Conservation (phyloP, 768 basidiomycete species). For the Crassisporium funariophilum region DNA sequence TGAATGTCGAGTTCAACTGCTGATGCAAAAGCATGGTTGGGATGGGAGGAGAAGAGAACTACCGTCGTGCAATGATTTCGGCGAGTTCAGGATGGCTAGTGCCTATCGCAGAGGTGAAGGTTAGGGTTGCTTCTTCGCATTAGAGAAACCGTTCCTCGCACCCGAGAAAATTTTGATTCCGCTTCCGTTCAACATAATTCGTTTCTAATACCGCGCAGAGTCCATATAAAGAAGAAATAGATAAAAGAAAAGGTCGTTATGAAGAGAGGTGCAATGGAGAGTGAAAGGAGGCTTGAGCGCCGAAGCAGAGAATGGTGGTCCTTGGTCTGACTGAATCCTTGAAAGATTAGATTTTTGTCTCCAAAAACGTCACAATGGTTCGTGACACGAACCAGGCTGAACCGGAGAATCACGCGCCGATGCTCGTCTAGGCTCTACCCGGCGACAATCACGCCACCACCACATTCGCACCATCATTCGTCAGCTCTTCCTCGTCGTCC, state of each 20-base stretch:
- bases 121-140: constrained; percentile 8
- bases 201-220: constrained; percentile 12
- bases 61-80: constrained; percentile 92
- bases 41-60: constrained; percentile 31
- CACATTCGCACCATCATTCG: no score
- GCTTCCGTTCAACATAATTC: constrained; percentile 53
- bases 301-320: constrained; percentile 1
- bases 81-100: constrained; percentile 96
- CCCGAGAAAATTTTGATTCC: constrained; percentile 63
- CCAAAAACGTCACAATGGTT: constrained; percentile 11
- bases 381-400: constrained; percentile 16
- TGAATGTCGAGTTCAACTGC: constrained; percentile 19
- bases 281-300: constrained; percentile 3
- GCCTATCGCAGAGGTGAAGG: constrained; percentile 51
- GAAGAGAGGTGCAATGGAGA: constrained; percentile 11
- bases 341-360: constrained; percentile 21
- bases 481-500: no score
- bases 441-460: constrained; percentile 9
- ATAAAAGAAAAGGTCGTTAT: constrained; percentile 9
- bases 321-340: constrained; percentile 4
- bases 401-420: constrained; percentile 9
- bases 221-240: constrained; percentile 21
- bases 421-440: constrained; percentile 12
- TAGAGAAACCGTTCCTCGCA: constrained; percentile 22
- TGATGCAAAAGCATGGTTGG: constrained; percentile 11